Percentiles rank a stretch among this genome's conserved stretches.
phyloP scores from a whole-genome alignment of 495 filamentous ascomycete species.

The Lasiosphaeris hirsuta region DNA sequence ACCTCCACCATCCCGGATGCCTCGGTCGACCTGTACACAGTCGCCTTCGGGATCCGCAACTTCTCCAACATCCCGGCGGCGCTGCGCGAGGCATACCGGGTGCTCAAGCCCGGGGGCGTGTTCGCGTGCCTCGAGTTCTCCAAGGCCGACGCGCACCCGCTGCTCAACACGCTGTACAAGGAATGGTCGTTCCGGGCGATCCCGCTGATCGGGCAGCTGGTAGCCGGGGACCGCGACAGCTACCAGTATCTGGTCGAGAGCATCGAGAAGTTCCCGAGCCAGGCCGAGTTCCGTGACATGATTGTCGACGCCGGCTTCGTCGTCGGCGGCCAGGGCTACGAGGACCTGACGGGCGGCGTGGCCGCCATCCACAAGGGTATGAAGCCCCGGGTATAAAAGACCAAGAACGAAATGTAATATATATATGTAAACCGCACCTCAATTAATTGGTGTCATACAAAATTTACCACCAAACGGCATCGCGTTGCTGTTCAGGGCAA shows the following conservation, averaged over 20 bases:
- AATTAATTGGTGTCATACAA: too few species aligned
- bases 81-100: slow-evolving; percentile 74
- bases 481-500: too few species aligned
- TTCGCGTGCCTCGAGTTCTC: slow-evolving; percentile 97
- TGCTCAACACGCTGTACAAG: slow-evolving; percentile 88
- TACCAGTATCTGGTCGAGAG: slow-evolving; percentile 99
- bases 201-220: slow-evolving; percentile 89
- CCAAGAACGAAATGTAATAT: neutral
- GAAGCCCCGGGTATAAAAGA: slow-evolving; percentile 58
- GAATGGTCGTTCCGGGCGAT: slow-evolving; percentile 94
- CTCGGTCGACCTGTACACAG: slow-evolving; percentile 88
- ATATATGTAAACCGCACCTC: neutral
- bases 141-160: slow-evolving; percentile 62
- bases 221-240: slow-evolving; percentile 89
- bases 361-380: slow-evolving; percentile 96
- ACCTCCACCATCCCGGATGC: slow-evolving; percentile 51
- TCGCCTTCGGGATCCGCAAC: slow-evolving; percentile 96
- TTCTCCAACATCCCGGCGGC: slow-evolving; percentile 85
- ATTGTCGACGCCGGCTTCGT: slow-evolving; percentile 85
- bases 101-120: slow-evolving; percentile 90
- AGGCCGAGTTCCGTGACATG: slow-evolving; percentile 81
- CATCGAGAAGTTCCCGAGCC: slow-evolving; percentile 88
- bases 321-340: slow-evolving; percentile 75
- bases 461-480: too few species aligned
- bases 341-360: slow-evolving; percentile 86